These are phyloP conservation scores for Jacaranda mimosifolia DNA, from an alignment of 257 asterid species.

Conservation along the genomic window DNA sequence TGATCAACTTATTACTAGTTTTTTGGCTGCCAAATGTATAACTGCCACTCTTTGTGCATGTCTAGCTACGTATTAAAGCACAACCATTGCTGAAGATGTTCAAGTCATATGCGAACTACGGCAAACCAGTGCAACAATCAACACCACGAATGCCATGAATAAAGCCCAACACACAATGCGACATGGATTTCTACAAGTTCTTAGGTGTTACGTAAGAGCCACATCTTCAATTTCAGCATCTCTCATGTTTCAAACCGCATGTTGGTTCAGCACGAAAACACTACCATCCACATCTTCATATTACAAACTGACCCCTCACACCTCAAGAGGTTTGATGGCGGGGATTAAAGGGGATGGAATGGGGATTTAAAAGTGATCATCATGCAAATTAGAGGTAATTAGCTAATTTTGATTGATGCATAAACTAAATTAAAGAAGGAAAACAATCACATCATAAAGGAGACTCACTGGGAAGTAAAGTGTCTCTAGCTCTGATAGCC, in stretches of 20 bases:
- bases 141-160: background rate
- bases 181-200: background rate
- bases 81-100: background rate
- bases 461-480: conserved; percentile 79
- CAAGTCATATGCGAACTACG: background rate
- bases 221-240: conserved; percentile 1
- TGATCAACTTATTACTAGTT: conserved; percentile 8
- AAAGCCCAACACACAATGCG: background rate
- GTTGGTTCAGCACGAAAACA: background rate
- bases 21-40: background rate
- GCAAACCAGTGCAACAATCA: background rate
- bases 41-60: conserved; percentile 9
- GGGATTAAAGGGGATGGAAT: background rate
- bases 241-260: conserved; percentile 14
- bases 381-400: conserved; percentile 12
- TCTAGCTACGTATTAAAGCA: conserved; percentile 1
- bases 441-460: conserved; percentile 14
- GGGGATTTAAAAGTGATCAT: background rate
- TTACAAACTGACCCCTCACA: background rate
- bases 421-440: background rate
- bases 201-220: background rate
- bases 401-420: background rate
- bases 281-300: conserved; percentile 8
- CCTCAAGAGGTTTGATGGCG: background rate
- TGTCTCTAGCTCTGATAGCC: conserved; percentile 94